Base-by-base conservation (phyloP, 2,329 filamentous ascomycete species). In the Neofusicoccum sp. region DNA sequence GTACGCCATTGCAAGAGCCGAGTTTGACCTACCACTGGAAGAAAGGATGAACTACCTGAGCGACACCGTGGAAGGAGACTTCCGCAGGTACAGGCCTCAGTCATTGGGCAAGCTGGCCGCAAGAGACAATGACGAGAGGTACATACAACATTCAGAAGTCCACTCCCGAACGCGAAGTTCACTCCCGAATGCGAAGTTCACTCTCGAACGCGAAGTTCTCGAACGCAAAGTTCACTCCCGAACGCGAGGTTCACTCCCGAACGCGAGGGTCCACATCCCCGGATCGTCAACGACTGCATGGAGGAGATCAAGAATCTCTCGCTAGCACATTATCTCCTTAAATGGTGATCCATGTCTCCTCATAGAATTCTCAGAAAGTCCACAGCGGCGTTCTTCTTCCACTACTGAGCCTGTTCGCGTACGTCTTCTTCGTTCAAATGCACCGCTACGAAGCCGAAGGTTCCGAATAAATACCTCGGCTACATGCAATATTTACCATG, bases 401-500 rank as follows among this genome's bases (percentile, higher is more conserved):
- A 1, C 31, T 58, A 2, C 53, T 58, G 38, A 38, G 53, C n/a
- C 69, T 78, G 9, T 72, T 77, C 47, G 72, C 73, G 16, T 71
- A 76, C 62, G 73, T 75, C 16, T 65, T 78, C 0, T 71, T 78
- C 44, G 70, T 72, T 0, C 67, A 71, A 3, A 70, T 70, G 3
- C 76, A 78, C 60, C 65, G 69, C 1, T 76, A 74, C 24, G 68
- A 70, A 3, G 68, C 69, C 12, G 67, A 70, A n/a, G 73, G 69
- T 38, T 73, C 75, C 40, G 75, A 77, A 47, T 54, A 54, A n/a
- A n/a, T 74, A 76, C 56, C 64, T 77, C 1, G 70, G 75, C 12
- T 77, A 78, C 64, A 81, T 69, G 78, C 76, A 31, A 65, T 81
- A 62, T 75, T 76, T 70, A 68, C 76, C 75, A 2, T 68, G 75